These are phyloP conservation scores for Solanum hybrid DNA, from an alignment of 305 asterid genomes.

Conservation along the genomic window DNA sequence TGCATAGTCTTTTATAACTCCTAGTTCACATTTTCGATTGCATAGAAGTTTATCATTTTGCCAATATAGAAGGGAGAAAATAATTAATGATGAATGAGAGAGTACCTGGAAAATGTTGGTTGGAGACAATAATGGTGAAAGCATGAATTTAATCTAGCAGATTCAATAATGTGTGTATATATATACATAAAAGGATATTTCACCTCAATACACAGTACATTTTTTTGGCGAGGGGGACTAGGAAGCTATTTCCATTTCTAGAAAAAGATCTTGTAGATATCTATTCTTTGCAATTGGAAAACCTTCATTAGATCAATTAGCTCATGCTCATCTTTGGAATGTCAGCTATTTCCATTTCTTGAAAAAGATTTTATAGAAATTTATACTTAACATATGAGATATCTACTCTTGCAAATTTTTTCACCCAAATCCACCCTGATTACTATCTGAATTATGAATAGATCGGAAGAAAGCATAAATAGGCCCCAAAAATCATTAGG, in stretches of 20 bases:
- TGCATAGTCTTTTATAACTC: not conserved
- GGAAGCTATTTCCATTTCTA: not conserved
- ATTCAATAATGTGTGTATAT: not conserved
- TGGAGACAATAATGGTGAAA: not conserved
- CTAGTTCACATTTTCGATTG: not conserved
- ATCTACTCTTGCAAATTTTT: not conserved
- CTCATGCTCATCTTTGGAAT: not conserved
- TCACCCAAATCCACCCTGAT: not conserved
- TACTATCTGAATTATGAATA: not conserved
- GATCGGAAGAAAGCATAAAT: not conserved
- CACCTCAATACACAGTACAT: not conserved
- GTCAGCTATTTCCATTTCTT: not conserved
- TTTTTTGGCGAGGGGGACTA: not conserved
- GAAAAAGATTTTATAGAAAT: not conserved
- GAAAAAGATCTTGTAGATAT: not conserved
- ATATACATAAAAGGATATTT: not conserved
- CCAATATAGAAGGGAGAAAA: not conserved
- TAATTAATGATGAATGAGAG: not conserved
- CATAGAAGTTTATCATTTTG: not conserved
- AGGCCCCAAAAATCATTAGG: not conserved
- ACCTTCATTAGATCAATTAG: not conserved
- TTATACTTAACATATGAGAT: not conserved
- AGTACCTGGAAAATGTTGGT: not conserved
- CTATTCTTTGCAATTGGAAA: not conserved
- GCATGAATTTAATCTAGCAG: not conserved